A percentile compares a stretch with the other conserved stretches of the same genome.
Conservation (phyloP, 352 stramenopile species). For the Phytophthora aleatoria region DNA sequence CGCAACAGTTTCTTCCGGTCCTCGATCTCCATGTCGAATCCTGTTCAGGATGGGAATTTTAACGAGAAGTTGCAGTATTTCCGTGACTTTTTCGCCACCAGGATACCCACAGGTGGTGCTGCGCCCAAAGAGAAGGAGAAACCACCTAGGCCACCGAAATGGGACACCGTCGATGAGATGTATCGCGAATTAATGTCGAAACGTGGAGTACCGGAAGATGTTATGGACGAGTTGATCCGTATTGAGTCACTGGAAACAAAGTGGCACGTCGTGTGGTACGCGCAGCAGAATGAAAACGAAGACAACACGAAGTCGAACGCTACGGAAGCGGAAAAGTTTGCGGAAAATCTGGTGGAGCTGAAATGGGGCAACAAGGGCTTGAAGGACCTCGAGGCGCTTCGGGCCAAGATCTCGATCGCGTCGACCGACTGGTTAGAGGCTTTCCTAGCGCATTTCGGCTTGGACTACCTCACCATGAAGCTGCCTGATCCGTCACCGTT, state of each 20-base stretch:
- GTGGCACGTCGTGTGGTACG: slow-evolving; percentile 87
- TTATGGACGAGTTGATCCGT: slow-evolving; percentile 84
- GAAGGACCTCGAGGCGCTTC: slow-evolving; percentile 72
- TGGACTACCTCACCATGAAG: slow-evolving; percentile 89
- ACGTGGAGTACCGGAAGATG: slow-evolving; percentile 79
- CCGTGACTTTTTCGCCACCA: slow-evolving; percentile 82
- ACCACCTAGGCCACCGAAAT: slow-evolving; percentile 53
- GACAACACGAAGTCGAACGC: slow-evolving; percentile 63
- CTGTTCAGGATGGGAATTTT: slow-evolving; percentile 76
- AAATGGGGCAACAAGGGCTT: slow-evolving; percentile 86
- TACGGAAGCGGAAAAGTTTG: slow-evolving; percentile 64
- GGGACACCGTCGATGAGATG: slow-evolving; percentile 87
- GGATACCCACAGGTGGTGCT: slow-evolving; percentile 73
- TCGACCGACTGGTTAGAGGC: slow-evolving; percentile 82
- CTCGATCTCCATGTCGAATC: slow-evolving; percentile 64
- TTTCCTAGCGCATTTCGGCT: slow-evolving; percentile 74
- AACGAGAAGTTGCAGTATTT: slow-evolving; percentile 90
- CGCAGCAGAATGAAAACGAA: slow-evolving; percentile 81
- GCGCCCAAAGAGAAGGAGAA: slow-evolving; percentile 77
- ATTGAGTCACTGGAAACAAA: slow-evolving; percentile 88
- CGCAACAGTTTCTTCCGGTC: slow-evolving; percentile 79
- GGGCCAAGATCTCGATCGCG: slow-evolving; percentile 68
- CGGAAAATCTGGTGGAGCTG: slow-evolving; percentile 78
- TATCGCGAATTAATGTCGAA: slow-evolving; percentile 82
- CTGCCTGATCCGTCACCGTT: slow-evolving; percentile 83